Percentiles rank a stretch among this genome's conserved stretches.
Evolutionary conservation across 345 rosid species (phyloP).

Genomic region (Abelmoschus esculentus): DNA sequence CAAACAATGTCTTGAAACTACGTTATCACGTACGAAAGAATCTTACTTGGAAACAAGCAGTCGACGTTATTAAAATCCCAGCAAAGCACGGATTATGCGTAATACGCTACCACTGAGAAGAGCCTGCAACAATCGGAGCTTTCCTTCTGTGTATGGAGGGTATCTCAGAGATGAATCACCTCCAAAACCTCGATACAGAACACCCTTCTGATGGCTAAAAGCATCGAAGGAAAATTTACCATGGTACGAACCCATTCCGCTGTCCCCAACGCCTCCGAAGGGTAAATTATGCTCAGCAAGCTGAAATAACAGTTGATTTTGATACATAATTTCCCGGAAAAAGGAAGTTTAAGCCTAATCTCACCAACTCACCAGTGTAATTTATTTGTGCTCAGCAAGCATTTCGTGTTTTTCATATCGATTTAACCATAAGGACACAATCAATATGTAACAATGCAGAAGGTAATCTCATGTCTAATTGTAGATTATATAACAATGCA

Average conservation of each 20-base stretch:
- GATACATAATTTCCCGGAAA: too few species aligned
- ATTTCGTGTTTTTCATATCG: background rate
- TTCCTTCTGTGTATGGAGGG: conserved; percentile 67
- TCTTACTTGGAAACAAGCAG: background rate
- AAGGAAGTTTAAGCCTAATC: too few species aligned
- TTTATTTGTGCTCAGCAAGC: background rate
- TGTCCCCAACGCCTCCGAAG: conserved; percentile 95
- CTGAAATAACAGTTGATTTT: conserved; percentile 30
- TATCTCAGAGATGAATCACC: conserved; percentile 68
- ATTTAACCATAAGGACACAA: background rate
- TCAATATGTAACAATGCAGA: background rate
- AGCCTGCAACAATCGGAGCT: conserved; percentile 54
- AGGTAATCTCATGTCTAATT: background rate
- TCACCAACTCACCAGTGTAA: too few species aligned
- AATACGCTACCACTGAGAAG: conserved; percentile 44
- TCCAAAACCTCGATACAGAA: conserved; percentile 52
- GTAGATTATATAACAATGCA: background rate
- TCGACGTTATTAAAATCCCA: conserved; percentile 24
- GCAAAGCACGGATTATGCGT: conserved; percentile 42
- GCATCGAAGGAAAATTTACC: conserved; percentile 95
- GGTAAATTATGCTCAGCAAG: conserved; percentile 60
- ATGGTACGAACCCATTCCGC: conserved; percentile 89
- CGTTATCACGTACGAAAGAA: background rate
- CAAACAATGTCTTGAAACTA: too few species aligned
- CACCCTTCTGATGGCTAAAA: conserved; percentile 94